Base-by-base conservation (phyloP, 768 basidiomycete species). In the Clitopilus passeckerianus region DNA sequence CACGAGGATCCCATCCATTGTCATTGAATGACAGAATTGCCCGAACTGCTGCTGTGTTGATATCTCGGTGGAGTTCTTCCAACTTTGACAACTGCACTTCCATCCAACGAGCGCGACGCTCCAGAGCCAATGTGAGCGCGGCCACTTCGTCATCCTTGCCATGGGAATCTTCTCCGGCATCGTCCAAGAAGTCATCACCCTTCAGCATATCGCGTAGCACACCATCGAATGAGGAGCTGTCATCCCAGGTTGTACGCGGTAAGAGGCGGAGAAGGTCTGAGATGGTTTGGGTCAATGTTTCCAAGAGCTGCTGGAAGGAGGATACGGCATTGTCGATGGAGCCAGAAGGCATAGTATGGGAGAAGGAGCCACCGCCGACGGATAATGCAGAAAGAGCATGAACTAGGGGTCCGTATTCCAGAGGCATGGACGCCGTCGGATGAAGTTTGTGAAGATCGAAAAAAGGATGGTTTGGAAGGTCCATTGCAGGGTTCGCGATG, bases 101-200 rank as follows among this genome's bases (percentile, higher is more conserved):
- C 90, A 95, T 93, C 91, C 92, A 95, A 44, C 90, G 81, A 15
- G 92, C 93, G n/a, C 93, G 89, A 61, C 90, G 86, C 69, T 93
- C 91, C 50, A 95, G 81, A 7, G 91, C 91, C 54, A 89, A 75
- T 1, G 91, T 94, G 60, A 94, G 75, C 16, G 89, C 89, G 1
- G 88, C 90, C 6, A 94, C 91, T 67, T 95, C 92, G 66, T 93
- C 91, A 62, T 92, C 90, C 65, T 85, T 87, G 22, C 79, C 83
- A 18, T 80, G 74, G 24, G 77, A 75, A 57, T 87, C 87, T 44
- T 89, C 87, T 5, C 82, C 82, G 2, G 80, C 80, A 62, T 91
- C 90, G 59, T 92, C 91, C 34, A 92, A 77, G 67, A 91, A 90
- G 68, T 93, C 92, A 61, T 93, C 91, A 6, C 90, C 91, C 69